A percentile compares a stretch with the other conserved stretches of the same genome.
Evolutionary conservation across 768 basidiomycete genomes (phyloP).

Genomic region (Kwoniella sp.): DNA sequence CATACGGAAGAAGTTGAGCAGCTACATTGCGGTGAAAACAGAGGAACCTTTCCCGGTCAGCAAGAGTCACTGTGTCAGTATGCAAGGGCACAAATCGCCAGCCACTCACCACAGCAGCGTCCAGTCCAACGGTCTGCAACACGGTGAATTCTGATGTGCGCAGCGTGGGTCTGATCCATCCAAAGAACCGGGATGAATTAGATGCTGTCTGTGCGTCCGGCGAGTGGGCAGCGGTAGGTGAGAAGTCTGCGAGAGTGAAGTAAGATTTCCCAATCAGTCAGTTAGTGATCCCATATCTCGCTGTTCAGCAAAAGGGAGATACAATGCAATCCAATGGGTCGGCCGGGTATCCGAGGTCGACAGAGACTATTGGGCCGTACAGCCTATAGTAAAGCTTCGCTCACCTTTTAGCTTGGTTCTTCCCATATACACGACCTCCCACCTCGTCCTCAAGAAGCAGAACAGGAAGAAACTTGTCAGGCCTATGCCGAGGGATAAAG

Average conservation of each 20-base stretch:
- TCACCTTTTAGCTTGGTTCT: constrained; percentile 90
- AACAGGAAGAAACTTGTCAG: constrained; percentile 79
- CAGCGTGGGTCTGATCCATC: constrained; percentile 94
- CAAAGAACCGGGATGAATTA: constrained; percentile 65
- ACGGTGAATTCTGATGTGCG: constrained; percentile 88
- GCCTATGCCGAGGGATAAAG: constrained; percentile 76
- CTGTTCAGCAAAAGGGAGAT: not conserved
- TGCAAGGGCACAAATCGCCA: too few relatives aligned
- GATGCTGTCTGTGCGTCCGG: constrained; percentile 24
- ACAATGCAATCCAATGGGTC: not conserved
- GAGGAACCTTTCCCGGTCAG: not conserved
- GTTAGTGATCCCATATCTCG: not conserved
- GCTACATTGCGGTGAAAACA: constrained; percentile 58
- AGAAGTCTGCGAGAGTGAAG: constrained; percentile 33
- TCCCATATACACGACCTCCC: constrained; percentile 88
- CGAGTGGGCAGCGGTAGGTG: constrained; percentile 40
- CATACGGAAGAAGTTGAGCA: constrained; percentile 94
- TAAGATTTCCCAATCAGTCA: not conserved
- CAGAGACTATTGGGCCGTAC: not conserved
- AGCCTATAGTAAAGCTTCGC: too few relatives aligned
- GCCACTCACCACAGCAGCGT: constrained; percentile 85
- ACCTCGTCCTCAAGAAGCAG: constrained; percentile 81
- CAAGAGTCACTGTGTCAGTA: not conserved
- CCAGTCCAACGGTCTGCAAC: constrained; percentile 92
- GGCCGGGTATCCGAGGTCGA: not conserved